Evolutionary conservation across 1,139 yeast species (phyloP), one percentile per base, ranked within the genome.

Genomic region (Sugiyamaella pinicola): DNA sequence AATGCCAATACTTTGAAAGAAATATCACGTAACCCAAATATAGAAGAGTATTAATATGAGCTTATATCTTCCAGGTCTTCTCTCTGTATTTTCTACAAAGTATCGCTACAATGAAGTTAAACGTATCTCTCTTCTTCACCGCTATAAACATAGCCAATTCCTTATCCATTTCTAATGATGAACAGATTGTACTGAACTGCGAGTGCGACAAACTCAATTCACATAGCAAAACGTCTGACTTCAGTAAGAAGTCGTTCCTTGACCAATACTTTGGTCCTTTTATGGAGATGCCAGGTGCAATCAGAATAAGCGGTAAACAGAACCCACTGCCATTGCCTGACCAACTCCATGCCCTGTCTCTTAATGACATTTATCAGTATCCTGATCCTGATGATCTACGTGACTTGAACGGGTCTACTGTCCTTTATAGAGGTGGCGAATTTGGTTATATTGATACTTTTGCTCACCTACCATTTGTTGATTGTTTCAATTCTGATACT

Each of bases 391-490:
- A 72, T 57, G 76, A 72, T 54, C 62, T 71, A 40, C 63, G 73
- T 49, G 75, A 72, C 58, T 59, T 72, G 52, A 69, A 69, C 54
- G 76, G 75, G 13, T 64, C 69, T 21, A 61, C 69, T 42, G 69
- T 64, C 19, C 56, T 72, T 44, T 72, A 72, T 57, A 68, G 73
- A 51, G 75, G 75, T 53, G 74, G 73, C 55, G 72, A 71, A 53
- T 66, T 69, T 50, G 81, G 81, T 1, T 53, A 52, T 22, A 58
- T 58, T 40, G 61, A 55, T 18, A 82, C 93, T 0, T 86, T 85
- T 76, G 93, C 91, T 2, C 91, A 86, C 59, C 71, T 86, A 49
- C 83, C 84, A 33, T 78, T 79, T 58, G 73, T 77, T 40, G 73
- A 74, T 57, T 86, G 95, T 64, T 49, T 49, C 44, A 41, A 53